Evolutionary conservation across 345 rosid species (phyloP).

Genomic region (Hypericum perforatum): DNA sequence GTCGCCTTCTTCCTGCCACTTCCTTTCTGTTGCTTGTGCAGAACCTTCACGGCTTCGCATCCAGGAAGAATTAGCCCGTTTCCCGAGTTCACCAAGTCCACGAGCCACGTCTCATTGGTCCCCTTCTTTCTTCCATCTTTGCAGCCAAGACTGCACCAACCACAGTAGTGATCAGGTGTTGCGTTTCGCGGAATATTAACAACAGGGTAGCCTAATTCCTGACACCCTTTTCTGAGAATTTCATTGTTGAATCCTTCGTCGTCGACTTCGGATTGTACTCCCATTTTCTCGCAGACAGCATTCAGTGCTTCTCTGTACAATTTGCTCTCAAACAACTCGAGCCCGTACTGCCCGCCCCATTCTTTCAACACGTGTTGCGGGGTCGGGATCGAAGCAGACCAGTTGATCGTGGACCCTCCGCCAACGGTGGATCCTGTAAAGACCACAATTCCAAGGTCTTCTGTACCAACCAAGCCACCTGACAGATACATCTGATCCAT

Average conservation of each 20-base stretch:
- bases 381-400: slow-evolving; percentile 74
- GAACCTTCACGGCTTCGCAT: slow-evolving; percentile 46
- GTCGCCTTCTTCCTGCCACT: slow-evolving; percentile 28
- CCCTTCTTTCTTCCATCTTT: slow-evolving; percentile 70
- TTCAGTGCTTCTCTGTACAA: slow-evolving; percentile 54
- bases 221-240: slow-evolving; percentile 61
- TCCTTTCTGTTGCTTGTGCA: slow-evolving; percentile 26
- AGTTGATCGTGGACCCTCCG: slow-evolving; percentile 76
- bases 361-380: slow-evolving; percentile 63
- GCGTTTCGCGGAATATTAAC: slow-evolving; percentile 54
- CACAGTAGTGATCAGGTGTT: slow-evolving; percentile 60
- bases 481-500: slow-evolving; percentile 67
- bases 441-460: slow-evolving; percentile 39
- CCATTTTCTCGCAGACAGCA: slow-evolving; percentile 62
- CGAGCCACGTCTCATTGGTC: slow-evolving; percentile 76
- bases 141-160: slow-evolving; percentile 81
- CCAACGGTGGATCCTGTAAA: slow-evolving; percentile 84
- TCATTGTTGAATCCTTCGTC: slow-evolving; percentile 71
- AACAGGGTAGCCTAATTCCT: slow-evolving; percentile 53
- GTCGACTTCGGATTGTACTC: slow-evolving; percentile 49
- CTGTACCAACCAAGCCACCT: slow-evolving; percentile 46
- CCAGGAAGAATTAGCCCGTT: slow-evolving; percentile 61
- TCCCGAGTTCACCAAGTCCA: slow-evolving; percentile 60
- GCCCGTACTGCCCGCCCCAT: slow-evolving; percentile 35
- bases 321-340: slow-evolving; percentile 48